Percentiles rank a stretch among this genome's conserved stretches.
Evolutionary conservation across 176 grass and related monocot genomes (phyloP).

Genomic region (Aegilops sharonensis): DNA sequence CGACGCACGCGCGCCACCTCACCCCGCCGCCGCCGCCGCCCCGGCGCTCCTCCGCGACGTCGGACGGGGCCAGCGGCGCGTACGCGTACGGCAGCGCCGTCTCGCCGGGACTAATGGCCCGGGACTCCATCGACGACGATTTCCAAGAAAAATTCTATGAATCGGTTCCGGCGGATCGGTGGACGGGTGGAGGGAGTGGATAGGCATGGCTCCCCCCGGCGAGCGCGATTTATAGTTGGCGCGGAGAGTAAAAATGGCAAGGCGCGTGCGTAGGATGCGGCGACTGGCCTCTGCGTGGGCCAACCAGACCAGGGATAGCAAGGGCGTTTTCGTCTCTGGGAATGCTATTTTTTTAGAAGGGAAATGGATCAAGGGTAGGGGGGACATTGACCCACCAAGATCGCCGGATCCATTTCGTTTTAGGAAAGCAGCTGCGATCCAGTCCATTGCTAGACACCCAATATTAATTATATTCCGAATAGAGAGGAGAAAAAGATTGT

Average conservation of each 20-base stretch:
- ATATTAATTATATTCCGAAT: neutral
- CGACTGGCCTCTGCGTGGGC: neutral
- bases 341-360: neutral
- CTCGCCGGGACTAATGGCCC: neutral
- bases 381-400: neutral
- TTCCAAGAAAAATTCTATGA: no score
- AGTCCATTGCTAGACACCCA: neutral
- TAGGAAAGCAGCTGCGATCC: neutral
- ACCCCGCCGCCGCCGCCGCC: neutral
- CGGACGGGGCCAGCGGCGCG: neutral
- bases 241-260: neutral
- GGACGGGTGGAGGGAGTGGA: neutral
- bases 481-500: no score
- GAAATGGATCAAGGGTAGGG: neutral
- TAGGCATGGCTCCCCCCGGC: neutral
- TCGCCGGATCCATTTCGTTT: neutral
- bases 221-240: neutral
- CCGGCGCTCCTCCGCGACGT: neutral
- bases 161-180: neutral
- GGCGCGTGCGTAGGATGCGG: neutral
- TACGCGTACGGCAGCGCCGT: neutral
- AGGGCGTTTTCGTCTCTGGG: no score
- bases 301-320: no score
- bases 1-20: slow-evolving; percentile 15
- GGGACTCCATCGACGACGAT: neutral